Evolutionary conservation across 2,329 filamentous ascomycete genomes (phyloP).

Genomic region (Epichloe glyceriae): DNA sequence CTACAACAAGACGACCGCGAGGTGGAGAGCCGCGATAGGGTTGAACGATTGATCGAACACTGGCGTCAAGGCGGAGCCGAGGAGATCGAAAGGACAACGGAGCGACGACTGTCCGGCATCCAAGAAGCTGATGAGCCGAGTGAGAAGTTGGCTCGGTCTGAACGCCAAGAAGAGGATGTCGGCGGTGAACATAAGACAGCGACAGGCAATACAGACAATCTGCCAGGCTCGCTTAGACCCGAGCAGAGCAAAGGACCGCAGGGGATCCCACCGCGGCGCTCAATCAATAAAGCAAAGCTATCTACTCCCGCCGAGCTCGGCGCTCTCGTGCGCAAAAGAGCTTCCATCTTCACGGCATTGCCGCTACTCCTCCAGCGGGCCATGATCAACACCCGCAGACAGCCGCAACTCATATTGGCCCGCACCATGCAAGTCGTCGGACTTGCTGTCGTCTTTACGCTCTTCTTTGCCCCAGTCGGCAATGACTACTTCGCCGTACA

Average conservation of each 20-base stretch:
- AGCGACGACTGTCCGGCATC: slow-evolving; percentile 15
- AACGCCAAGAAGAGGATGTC: not conserved
- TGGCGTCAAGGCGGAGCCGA: slow-evolving; percentile 31
- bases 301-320: slow-evolving; percentile 61
- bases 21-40: slow-evolving; percentile 47
- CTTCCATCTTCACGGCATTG: slow-evolving; percentile 49
- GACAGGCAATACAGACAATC: no score
- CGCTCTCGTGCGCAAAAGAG: slow-evolving; percentile 48
- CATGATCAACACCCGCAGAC: slow-evolving; percentile 54
- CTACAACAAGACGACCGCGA: slow-evolving; percentile 53
- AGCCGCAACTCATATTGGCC: slow-evolving; percentile 50
- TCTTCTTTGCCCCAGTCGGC: slow-evolving; percentile 61
- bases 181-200: not conserved
- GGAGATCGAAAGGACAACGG: slow-evolving; percentile 3
- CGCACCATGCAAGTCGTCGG: slow-evolving; percentile 55
- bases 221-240: no score
- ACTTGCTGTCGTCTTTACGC: slow-evolving; percentile 46
- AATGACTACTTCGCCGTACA: slow-evolving; percentile 59
- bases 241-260: slow-evolving; percentile 4
- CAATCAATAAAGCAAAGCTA: slow-evolving; percentile 32
- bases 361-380: slow-evolving; percentile 56
- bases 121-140: slow-evolving; percentile 16
- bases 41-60: slow-evolving; percentile 44
- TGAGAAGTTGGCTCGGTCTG: slow-evolving; percentile 4
- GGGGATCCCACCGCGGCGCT: slow-evolving; percentile 22